Evolutionary conservation across 495 filamentous ascomycete species (phyloP).

Genomic region (Annulohypoxylon moriforme): DNA sequence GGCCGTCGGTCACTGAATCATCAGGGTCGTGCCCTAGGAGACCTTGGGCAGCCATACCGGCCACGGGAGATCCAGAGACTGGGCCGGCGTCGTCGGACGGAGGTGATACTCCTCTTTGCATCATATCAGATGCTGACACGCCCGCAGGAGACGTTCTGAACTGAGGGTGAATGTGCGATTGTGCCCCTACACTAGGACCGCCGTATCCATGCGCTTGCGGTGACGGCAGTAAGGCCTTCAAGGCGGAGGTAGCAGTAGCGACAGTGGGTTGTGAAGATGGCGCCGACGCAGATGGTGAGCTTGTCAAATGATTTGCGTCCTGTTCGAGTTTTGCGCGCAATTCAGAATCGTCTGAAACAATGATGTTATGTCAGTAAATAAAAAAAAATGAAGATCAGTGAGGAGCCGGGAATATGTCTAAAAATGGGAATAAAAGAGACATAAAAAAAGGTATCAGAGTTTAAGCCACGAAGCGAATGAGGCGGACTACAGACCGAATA

Average conservation of each 20-base stretch:
- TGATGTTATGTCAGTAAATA: conserved; percentile 25
- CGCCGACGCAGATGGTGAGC: conserved; percentile 24
- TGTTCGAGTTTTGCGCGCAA: conserved; percentile 37
- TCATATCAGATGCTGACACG: conserved; percentile 45
- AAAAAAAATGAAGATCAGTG: not conserved
- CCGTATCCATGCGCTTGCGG: conserved; percentile 43
- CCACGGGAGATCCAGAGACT: conserved; percentile 44
- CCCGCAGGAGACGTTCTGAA: conserved; percentile 38
- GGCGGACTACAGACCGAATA: conserved; percentile 43
- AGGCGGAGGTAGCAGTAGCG: conserved; percentile 21
- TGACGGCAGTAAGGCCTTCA: conserved; percentile 38
- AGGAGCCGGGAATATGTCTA: conserved; percentile 23
- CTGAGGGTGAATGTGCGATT: conserved; percentile 42
- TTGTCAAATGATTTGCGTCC: conserved; percentile 23
- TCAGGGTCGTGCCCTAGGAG: conserved; percentile 48
- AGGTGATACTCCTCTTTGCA: conserved; percentile 49
- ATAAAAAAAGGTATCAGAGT: conserved; percentile 29
- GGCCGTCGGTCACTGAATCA: conserved; percentile 51
- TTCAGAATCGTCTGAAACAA: conserved; percentile 32
- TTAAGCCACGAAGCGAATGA: conserved; percentile 35
- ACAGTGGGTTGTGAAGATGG: conserved; percentile 14
- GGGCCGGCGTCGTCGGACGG: conserved; percentile 49
- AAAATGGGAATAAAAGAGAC: conserved; percentile 25
- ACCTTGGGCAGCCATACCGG: conserved; percentile 47
- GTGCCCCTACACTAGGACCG: conserved; percentile 33